Percentiles rank a stretch among this genome's conserved stretches.
These are phyloP conservation scores for Plasmodium vinckei DNA, from an alignment of 169 alveolate genomes.

Conservation along the genomic window DNA sequence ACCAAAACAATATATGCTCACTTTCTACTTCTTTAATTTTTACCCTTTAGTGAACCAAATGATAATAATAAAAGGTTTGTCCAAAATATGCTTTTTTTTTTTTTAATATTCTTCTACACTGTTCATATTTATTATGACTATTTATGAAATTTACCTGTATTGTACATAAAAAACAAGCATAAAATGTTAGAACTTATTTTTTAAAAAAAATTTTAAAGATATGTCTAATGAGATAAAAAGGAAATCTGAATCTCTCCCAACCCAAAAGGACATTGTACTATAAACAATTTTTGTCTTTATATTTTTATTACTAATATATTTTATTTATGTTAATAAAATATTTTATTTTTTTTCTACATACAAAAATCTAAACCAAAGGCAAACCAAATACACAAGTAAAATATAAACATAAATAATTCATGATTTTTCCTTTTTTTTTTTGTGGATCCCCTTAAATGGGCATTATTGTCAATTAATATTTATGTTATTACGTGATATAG, in stretches of 20 bases:
- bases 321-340: neutral
- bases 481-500: no score
- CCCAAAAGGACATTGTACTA: constrained; percentile 39
- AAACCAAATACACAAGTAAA: constrained; percentile 55
- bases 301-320: neutral
- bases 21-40: neutral
- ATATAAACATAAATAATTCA: neutral
- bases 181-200: neutral
- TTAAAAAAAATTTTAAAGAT: constrained; percentile 11
- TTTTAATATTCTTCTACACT: neutral
- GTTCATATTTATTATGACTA: no score
- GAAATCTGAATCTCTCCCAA: constrained; percentile 39
- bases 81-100: neutral
- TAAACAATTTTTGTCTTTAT: neutral
- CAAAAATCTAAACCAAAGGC: constrained; percentile 5
- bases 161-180: neutral
- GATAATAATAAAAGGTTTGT: constrained; percentile 58
- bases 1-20: neutral
- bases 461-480: no score
- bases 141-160: no score
- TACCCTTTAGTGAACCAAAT: constrained; percentile 38
- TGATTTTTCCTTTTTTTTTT: neutral
- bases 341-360: neutral
- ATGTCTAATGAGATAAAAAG: constrained; percentile 46
- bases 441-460: no score